Base-by-base conservation (phyloP, 345 rosid genomes). In the Bruguiera parviflora region DNA sequence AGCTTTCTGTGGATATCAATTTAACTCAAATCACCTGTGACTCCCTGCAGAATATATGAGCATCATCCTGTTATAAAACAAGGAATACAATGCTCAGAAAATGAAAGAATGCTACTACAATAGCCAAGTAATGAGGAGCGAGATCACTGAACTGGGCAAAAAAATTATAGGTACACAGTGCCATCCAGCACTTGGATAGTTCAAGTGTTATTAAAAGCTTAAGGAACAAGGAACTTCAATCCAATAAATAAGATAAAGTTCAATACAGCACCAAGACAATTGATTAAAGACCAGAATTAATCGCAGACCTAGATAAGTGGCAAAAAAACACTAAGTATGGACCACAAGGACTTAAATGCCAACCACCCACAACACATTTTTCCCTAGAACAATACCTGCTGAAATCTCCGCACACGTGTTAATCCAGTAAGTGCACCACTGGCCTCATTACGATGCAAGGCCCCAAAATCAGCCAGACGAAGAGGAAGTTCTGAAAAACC, bases 401-500 rank as follows among this genome's bases (percentile, higher is more conserved):
- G 97, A 84, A 96, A 92, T 78, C 99, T 92, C 76, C 97, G 86
- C 65, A 90, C 97, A 66, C 97, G 96, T 72, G 95, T 92, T 81
- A 96, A 81, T 71, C 99, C 97, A 69, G 90, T 87, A 67, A 96
- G 95, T 39, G 95, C 98, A 71, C 96, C 99, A 83, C 98, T 90
- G 68, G 99, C 97, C 81, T 92, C 99, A 58, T 96, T 92, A 19
- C 95, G 96, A 79, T 92, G 98, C 82, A 96, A 77, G 66, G 86
- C 98, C 53, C 99, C 99, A 78, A 90, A 96, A 84, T 96, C 97
- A 68, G 99, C 99, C 73, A 89, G 43, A 66, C 98, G 83, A 69
- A 96, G 83, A 75, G 98, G 99, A 76, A 96, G 89, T 71, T 92
- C 99, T 96, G 58, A 27, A 77, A 68, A 71, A 67, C 3, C 32